Evolutionary conservation across 2,329 filamentous ascomycete genomes (phyloP), one percentile per base, ranked within the genome.

Genomic region (Aspergillus clavatus): DNA sequence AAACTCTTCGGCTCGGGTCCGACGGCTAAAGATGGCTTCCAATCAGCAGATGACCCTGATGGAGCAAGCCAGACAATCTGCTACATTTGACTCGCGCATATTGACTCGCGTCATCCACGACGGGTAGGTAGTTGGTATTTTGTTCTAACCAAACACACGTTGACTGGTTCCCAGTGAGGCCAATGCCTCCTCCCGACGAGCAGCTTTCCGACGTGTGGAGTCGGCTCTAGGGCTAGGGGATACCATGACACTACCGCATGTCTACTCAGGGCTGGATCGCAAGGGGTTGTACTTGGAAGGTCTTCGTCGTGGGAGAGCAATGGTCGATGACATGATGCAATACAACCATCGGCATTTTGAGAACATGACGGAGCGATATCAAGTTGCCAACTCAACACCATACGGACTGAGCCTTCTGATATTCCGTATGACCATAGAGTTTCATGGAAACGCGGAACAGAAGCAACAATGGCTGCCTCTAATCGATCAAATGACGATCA

Each of bases 381-480:
- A 45, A 5, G 22, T 40, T 7, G 14, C 26, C 14, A 45, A 45
- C 28, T 12, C 43, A 6, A 40, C 43, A 8, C 43, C 43, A 4
- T 45, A 40, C 16, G 43, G 43, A 14, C 39, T 45, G 43, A 45
- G 40, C 16, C 40, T 45, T 11, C 37, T 45, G 26, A 78, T 78
- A 75, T 78, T 77, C 50, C 62, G 70, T 54, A 71, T 72, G 4
- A 78, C 75, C 2, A n/a, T 78, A 24, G 63, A 69, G 39, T 74
- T 78, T 53, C 75, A 78, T 53, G 74, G 61, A 6, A 72, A 65
- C 43, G 67, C 74, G 18, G 66, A 70, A 50, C 75, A 78, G 47
- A 66, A 67, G 28, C 65, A 66, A 23, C 67, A 73, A 52, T 78
- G 74, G 76, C 57, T 74, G 57, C 74, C 75, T 0, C 67, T 68